Base-by-base conservation (phyloP, 345 rosid genomes). In the Eucalyptus polyanthemos region DNA sequence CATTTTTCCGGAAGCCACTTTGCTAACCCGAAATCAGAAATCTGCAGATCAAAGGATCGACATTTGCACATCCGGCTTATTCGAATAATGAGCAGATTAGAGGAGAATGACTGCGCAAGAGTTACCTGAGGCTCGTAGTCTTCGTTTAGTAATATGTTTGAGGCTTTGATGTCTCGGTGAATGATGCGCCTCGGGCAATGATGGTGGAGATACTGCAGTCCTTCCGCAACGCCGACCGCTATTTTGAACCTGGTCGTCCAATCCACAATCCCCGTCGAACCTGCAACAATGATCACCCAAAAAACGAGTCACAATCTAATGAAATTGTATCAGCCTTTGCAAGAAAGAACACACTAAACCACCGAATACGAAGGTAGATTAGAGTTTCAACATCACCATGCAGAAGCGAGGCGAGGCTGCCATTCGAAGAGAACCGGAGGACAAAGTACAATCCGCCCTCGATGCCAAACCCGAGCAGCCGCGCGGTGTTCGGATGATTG, bases 1-100 rank as follows among this genome's bases (percentile, higher is more conserved):
- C 99, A 97, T 56, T 95, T 97, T 85, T 95, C 98, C 11, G 99
- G 99, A 10, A 97, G 98, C 99, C 99, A 97, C 91, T 97, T 97
- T 15, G 99, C 99, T 14, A 97, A 93, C 87, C 99, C 99, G 67
- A 97, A 97, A 92, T 94, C 95, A 47, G 97, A 95, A 87, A 96
- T 93, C 97, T 95, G 89, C 90, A 88, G 16, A 87, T 50, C 44
- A 83, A 45, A 67, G 86, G 88, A n/a, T 89, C 29, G 2, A 40
- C 44, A 21, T 76, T 76, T 76, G 47, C 27, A 40, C 15, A 34
- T 86, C 53, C 27, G 24, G 45, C 40, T 50, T 34, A 86, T 50
- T 34, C 17, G 4, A 25, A 34, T 31, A 10, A 17, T 14, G 37
- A 53, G 51, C 25, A 0, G 72, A 27, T 44, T 58, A 27, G 29